A percentile compares a stretch with the other conserved stretches of the same genome.
These are phyloP conservation scores for Microascus cirrosus DNA, from an alignment of 2,329 filamentous ascomycete genomes.

Conservation along the genomic window DNA sequence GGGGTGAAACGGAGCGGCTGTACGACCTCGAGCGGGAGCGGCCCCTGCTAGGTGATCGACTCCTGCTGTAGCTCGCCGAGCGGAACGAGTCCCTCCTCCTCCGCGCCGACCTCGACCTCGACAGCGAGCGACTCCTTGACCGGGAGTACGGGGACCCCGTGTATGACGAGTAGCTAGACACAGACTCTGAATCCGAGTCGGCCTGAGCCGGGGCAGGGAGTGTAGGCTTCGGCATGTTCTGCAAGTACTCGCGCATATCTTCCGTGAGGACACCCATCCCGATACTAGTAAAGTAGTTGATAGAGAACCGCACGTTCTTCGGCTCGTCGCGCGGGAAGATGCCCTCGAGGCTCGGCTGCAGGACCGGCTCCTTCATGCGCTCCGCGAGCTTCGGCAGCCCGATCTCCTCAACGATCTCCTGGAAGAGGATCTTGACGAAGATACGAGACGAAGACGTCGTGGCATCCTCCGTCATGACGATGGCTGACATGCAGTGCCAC, in stretches of 20 bases:
- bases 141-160: constrained; percentile 49
- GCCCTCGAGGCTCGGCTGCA: constrained; percentile 70
- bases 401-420: constrained; percentile 78
- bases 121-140: constrained; percentile 25
- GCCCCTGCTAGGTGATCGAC: constrained; percentile 17
- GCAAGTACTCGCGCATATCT: constrained; percentile 82
- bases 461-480: constrained; percentile 92
- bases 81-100: constrained; percentile 4
- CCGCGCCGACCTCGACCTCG: constrained; percentile 11
- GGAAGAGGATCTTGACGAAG: constrained; percentile 96
- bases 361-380: constrained; percentile 64
- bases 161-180: constrained; percentile 71
- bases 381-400: constrained; percentile 71
- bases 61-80: constrained; percentile 14
- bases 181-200: constrained; percentile 58
- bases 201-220: constrained; percentile 50
- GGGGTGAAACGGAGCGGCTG: constrained; percentile 18
- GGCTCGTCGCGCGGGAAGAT: constrained; percentile 85
- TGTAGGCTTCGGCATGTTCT: constrained; percentile 79
- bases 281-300: constrained; percentile 99
- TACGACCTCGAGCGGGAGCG: constrained; percentile 28
- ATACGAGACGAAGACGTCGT: constrained; percentile 95
- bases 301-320: constrained; percentile 86
- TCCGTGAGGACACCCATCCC: constrained; percentile 93
- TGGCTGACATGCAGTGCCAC: constrained; percentile 77